These are phyloP conservation scores for Pseudonitzschia delicatissima DNA, from an alignment of 108 stramenopile species.

Conservation along the genomic window DNA sequence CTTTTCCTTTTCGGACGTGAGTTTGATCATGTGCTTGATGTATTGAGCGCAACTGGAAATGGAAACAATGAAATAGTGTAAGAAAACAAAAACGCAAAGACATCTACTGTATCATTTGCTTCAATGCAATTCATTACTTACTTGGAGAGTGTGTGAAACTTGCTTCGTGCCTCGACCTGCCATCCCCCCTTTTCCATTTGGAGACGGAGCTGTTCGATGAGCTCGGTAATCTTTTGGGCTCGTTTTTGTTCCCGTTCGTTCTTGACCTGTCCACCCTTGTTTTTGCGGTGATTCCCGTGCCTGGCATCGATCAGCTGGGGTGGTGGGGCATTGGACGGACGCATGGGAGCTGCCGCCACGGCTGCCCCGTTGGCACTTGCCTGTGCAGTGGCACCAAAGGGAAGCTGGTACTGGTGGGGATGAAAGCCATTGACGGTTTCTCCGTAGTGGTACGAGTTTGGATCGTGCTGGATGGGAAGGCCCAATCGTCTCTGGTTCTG, in stretches of 20 bases:
- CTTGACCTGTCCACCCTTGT: constrained; percentile 37
- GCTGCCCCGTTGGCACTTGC: not conserved
- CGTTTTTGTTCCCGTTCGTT: constrained; percentile 76
- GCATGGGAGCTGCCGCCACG: not conserved
- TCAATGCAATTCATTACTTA: constrained; percentile 37
- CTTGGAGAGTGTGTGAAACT: constrained; percentile 80
- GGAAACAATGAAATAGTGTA: not conserved
- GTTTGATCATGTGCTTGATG: constrained; percentile 58
- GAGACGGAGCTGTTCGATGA: constrained; percentile 65
- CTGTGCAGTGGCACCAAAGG: constrained; percentile 3
- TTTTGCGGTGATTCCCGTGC: constrained; percentile 24
- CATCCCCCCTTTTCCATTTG: constrained; percentile 78
- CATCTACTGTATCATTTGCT: not conserved
- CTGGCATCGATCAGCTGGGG: constrained; percentile 39
- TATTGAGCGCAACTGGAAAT: constrained; percentile 67
- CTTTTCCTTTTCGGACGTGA: constrained; percentile 62
- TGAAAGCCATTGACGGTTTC: constrained; percentile 68
- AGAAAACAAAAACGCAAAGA: not conserved
- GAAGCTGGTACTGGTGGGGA: constrained; percentile 41
- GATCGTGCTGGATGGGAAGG: constrained; percentile 39
- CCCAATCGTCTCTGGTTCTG: constrained; percentile 32
- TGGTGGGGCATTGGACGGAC: not conserved
- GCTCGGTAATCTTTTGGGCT: constrained; percentile 73
- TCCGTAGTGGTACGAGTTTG: constrained; percentile 58
- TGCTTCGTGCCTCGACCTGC: constrained; percentile 78